Base-by-base conservation (phyloP, 2,329 filamentous ascomycete genomes). In the Nemania sp. region DNA sequence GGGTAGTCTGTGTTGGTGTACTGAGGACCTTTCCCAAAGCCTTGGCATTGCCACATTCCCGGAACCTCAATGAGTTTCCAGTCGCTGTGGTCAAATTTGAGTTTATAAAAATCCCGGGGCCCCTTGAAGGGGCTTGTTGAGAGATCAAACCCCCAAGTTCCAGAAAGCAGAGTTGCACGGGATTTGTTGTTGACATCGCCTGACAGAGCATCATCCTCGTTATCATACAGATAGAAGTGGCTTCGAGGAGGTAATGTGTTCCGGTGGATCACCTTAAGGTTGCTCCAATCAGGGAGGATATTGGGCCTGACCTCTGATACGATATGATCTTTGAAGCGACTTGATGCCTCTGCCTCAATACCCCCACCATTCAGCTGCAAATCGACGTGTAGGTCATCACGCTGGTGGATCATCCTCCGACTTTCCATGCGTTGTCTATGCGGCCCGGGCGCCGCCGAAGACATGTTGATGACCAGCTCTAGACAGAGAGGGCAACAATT, bases 31-130 rank as follows among this genome's bases (percentile, higher is more conserved):
- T 71, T 71, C 1, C 84, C 84, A 63, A 81, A 83, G n/a, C 84
- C 84, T 67, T 88, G 81, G 8, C 84, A 70, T 66, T 88, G 85
- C 86, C 85, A 88, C 72, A 83, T 81, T 8, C 82, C 80, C 0
- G 85, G 85, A 2, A 88, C 84, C n/a, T 76, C 67, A 54, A 86
- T 82, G 31, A 77, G 68, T 26, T 68, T 68, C 81, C 64, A 71
- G 62, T 63, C 60, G 0, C 66, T 62, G 8, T 72, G 64, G 49
- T 75, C 69, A 50, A 72, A 77, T 26, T 57, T 61, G 23, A 62
- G 54, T 23, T 68, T 52, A 55, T 73, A 70, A 52, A 79, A 78
- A 37, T 72, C 64, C 4, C 58, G 61, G 0, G 78, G 77, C 0
- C 77, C 78, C 31, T 74, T 67, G 49, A 77, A 71, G 6, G 79